Percentiles rank a stretch among this genome's conserved stretches.
phyloP scores from a whole-genome alignment of 2,329 filamentous ascomycete genomes.

The Zymoseptoria ardabiliae region DNA sequence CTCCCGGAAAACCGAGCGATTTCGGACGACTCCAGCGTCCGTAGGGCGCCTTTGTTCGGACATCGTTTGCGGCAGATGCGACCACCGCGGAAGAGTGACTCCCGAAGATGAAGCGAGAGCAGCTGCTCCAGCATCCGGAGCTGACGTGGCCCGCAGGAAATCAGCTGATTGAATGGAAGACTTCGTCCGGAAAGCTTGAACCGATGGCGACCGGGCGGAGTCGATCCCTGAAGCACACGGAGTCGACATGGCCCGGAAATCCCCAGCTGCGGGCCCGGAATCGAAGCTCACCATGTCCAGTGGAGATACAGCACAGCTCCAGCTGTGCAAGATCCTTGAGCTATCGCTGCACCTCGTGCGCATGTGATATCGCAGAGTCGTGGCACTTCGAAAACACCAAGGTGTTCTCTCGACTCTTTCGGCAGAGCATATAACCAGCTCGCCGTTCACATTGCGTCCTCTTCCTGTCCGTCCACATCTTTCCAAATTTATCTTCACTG shows the following conservation, averaged over 20 bases:
- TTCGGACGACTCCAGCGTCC: too few relatives aligned
- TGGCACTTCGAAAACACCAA: neutral
- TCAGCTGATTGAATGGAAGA: neutral
- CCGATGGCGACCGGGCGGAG: neutral
- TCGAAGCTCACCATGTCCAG: neutral
- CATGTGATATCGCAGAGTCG: neutral
- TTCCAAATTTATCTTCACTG: neutral
- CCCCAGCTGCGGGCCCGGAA: neutral
- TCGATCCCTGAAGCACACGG: neutral
- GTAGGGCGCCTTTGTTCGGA: too few relatives aligned
- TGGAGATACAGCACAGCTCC: neutral
- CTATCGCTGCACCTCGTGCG: neutral
- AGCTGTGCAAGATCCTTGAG: neutral
- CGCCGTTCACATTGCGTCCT: neutral
- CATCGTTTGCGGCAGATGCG: neutral
- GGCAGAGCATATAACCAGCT: neutral
- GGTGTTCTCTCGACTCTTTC: neutral
- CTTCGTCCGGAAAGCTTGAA: neutral
- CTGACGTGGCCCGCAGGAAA: neutral
- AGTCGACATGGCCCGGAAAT: constrained; percentile 2
- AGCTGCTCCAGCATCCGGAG: neutral
- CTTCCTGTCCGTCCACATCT: neutral
- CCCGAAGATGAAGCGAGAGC: neutral
- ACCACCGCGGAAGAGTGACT: neutral
- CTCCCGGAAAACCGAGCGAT: neutral